A percentile compares a stretch with the other conserved stretches of the same genome.
Evolutionary conservation across 345 rosid genomes (phyloP).

Genomic region (Turritis glabra): DNA sequence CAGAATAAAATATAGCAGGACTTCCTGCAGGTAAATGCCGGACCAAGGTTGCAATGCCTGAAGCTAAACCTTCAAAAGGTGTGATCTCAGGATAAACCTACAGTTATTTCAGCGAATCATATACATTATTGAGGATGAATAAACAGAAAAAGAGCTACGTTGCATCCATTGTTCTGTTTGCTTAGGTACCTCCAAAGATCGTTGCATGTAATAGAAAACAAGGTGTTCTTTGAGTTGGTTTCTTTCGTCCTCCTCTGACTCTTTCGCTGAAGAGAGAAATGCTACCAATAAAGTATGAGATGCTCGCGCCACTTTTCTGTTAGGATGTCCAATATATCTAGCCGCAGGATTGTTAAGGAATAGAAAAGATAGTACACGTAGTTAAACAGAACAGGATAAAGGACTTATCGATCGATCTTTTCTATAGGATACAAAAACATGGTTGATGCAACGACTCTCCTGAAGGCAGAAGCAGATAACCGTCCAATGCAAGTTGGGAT

Average conservation of each 20-base stretch:
- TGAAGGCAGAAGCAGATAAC: conserved; percentile 58
- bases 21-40: conserved; percentile 93
- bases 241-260: conserved; percentile 57
- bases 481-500: conserved; percentile 81
- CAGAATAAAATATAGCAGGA: conserved; percentile 76
- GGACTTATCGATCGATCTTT: not conserved
- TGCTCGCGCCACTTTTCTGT: conserved; percentile 71
- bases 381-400: not conserved
- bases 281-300: conserved; percentile 80
- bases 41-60: conserved; percentile 81
- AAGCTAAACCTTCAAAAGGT: conserved; percentile 96
- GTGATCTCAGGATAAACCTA: conserved; percentile 82
- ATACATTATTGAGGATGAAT: not conserved
- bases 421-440: conserved; percentile 86
- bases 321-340: conserved; percentile 91
- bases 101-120: conserved; percentile 26
- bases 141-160: not conserved
- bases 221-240: conserved; percentile 71
- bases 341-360: conserved; percentile 51
- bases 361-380: conserved; percentile 14
- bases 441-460: conserved; percentile 71
- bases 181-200: conserved; percentile 74
- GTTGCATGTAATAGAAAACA: conserved; percentile 75
- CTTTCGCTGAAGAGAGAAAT: conserved; percentile 68
- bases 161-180: not conserved